phyloP scores from a whole-genome alignment of 305 asterid species.

The Fraxinus dipetala region DNA sequence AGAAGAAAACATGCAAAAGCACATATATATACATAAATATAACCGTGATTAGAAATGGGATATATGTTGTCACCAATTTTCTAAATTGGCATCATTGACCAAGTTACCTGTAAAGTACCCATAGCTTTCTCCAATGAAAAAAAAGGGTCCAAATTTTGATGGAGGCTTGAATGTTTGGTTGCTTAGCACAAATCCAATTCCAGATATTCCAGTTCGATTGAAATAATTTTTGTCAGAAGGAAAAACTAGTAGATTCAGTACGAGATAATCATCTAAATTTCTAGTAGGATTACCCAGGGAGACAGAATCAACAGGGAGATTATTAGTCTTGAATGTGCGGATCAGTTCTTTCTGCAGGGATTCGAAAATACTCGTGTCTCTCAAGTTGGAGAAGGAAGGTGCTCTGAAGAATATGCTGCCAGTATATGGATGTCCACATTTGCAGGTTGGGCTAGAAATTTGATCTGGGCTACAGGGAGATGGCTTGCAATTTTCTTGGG shows the following conservation, averaged over 20 bases:
- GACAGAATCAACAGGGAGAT: conserved; percentile 73
- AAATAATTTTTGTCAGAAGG: conserved; percentile 55
- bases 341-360: conserved; percentile 42
- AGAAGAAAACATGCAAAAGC: conserved; percentile 8
- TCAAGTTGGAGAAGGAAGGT: conserved; percentile 64
- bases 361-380: conserved; percentile 40
- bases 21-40: neutral
- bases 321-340: conserved; percentile 34
- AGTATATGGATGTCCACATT: conserved; percentile 66
- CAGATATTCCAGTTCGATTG: conserved; percentile 53
- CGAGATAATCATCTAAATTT: conserved; percentile 42
- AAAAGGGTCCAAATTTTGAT: conserved; percentile 55
- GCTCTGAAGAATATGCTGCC: conserved; percentile 63
- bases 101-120: conserved; percentile 49
- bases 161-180: conserved; percentile 83
- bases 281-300: conserved; percentile 52
- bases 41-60: neutral
- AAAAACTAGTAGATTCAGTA: conserved; percentile 51
- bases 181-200: conserved; percentile 61
- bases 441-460: conserved; percentile 62
- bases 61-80: neutral
- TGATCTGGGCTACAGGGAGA: conserved; percentile 39
- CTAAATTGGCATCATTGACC: neutral
- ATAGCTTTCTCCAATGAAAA: conserved; percentile 43
- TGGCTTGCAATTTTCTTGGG: conserved; percentile 43